Evolutionary conservation across 1,284 basidiomycete species (phyloP).

Genomic region (Xerocomus amazonicus): DNA sequence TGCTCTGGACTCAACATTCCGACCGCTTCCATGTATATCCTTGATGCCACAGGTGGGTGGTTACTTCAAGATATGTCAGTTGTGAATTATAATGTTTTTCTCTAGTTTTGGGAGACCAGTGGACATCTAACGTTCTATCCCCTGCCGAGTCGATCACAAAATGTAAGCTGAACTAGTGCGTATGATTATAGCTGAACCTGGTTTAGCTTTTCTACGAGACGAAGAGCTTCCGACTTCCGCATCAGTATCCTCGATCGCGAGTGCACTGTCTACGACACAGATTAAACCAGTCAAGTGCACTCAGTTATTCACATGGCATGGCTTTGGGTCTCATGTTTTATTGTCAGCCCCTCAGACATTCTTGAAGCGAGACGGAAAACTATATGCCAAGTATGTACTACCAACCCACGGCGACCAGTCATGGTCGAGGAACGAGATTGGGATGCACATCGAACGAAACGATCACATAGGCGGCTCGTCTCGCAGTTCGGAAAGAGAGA

Average conservation of each 20-base stretch:
- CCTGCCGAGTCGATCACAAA: slow-evolving; percentile 50
- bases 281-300: slow-evolving; percentile 50
- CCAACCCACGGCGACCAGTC: slow-evolving; percentile 58
- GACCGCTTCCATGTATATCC: slow-evolving; percentile 48
- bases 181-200: slow-evolving; percentile 3
- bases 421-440: slow-evolving; percentile 73
- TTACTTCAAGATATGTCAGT: neutral
- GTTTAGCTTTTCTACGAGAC: slow-evolving; percentile 58
- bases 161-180: slow-evolving; percentile 35
- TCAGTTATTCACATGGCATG: slow-evolving; percentile 9
- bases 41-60: slow-evolving; percentile 72
- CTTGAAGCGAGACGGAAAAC: slow-evolving; percentile 57
- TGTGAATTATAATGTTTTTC: slow-evolving; percentile 13
- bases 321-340: slow-evolving; percentile 8
- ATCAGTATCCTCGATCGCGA: slow-evolving; percentile 54
- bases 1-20: slow-evolving; percentile 28
- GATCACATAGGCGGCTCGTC: slow-evolving; percentile 46
- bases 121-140: slow-evolving; percentile 53
- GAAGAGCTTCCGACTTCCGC: slow-evolving; percentile 56
- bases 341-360: slow-evolving; percentile 43
- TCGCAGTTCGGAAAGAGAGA: slow-evolving; percentile 16
- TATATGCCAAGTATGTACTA: slow-evolving; percentile 71
- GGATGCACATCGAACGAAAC: slow-evolving; percentile 60
- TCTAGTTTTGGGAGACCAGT: slow-evolving; percentile 55
- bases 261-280: slow-evolving; percentile 45